These are phyloP conservation scores for Hanseniaspora pseudoguilliermondii DNA, from an alignment of 805 yeast species.

Conservation along the genomic window DNA sequence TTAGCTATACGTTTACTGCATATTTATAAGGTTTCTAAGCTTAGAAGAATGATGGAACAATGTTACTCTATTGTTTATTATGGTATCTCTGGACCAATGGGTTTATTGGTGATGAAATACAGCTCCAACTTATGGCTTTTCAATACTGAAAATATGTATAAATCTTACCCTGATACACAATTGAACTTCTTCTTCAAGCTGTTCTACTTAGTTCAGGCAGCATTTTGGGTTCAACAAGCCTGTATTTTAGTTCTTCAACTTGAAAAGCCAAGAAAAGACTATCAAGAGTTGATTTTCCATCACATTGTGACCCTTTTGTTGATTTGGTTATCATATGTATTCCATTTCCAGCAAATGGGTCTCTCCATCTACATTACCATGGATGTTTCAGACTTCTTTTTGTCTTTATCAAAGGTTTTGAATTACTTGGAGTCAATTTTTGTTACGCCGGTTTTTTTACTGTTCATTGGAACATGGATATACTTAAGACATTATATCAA, in stretches of 20 bases:
- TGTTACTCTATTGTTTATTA: slow-evolving; percentile 73
- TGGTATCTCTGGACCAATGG: slow-evolving; percentile 70
- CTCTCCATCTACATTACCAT: slow-evolving; percentile 79
- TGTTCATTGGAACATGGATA: slow-evolving; percentile 65
- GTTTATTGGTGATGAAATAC: slow-evolving; percentile 70
- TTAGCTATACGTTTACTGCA: slow-evolving; percentile 45
- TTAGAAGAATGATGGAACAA: slow-evolving; percentile 84
- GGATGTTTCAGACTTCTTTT: slow-evolving; percentile 88
- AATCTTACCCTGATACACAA: slow-evolving; percentile 67
- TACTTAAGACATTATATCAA: slow-evolving; percentile 83
- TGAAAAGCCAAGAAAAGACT: slow-evolving; percentile 93
- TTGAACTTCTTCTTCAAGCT: slow-evolving; percentile 60
- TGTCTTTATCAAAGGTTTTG: slow-evolving; percentile 72
- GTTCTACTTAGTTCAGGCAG: slow-evolving; percentile 83
- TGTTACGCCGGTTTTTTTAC: slow-evolving; percentile 51
- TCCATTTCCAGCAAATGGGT: slow-evolving; percentile 96
- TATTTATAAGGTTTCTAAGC: slow-evolving; percentile 33
- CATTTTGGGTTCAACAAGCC: slow-evolving; percentile 96
- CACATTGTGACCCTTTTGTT: slow-evolving; percentile 83
- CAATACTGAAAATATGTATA: slow-evolving; percentile 70
- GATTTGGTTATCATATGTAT: slow-evolving; percentile 76
- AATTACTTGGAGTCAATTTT: slow-evolving; percentile 65
- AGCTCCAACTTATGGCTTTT: slow-evolving; percentile 79
- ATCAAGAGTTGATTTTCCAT: slow-evolving; percentile 78
- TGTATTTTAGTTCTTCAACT: slow-evolving; percentile 68